Evolutionary conservation across 2,329 filamentous ascomycete genomes (phyloP).

Genomic region (Graphilbum ipis-grandicollis): DNA sequence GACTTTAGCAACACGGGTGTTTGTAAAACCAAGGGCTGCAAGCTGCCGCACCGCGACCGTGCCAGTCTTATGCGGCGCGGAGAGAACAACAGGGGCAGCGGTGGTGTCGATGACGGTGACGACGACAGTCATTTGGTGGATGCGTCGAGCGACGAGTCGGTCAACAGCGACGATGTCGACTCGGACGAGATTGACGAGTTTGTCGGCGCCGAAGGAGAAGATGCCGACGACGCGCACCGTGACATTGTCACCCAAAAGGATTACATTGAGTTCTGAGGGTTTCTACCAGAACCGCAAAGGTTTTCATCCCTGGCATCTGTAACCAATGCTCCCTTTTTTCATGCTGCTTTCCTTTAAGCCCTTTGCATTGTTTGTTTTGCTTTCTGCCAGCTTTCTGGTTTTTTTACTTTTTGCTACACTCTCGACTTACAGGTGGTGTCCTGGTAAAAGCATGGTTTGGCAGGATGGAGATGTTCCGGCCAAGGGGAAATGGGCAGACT

Average conservation of each 20-base stretch:
- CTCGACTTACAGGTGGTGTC: too few relatives aligned
- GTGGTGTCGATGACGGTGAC: slow-evolving; percentile 8
- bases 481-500: too few relatives aligned
- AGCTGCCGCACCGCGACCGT: slow-evolving; percentile 72
- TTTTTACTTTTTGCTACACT: too few relatives aligned
- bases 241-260: slow-evolving; percentile 42
- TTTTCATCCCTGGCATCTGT: too few relatives aligned
- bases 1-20: slow-evolving; percentile 82
- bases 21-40: slow-evolving; percentile 69
- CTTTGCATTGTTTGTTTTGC: too few relatives aligned
- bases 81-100: slow-evolving; percentile 20
- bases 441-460: too few relatives aligned
- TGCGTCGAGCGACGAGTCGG: slow-evolving; percentile 54
- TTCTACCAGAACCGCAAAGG: neutral
- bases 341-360: neutral
- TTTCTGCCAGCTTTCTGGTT: too few relatives aligned
- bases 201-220: slow-evolving; percentile 35
- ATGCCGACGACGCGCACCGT: slow-evolving; percentile 30
- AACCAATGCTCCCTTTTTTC: neutral
- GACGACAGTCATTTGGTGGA: slow-evolving; percentile 43
- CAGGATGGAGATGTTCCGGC: too few relatives aligned
- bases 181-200: slow-evolving; percentile 58
- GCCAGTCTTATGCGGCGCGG: slow-evolving; percentile 62
- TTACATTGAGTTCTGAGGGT: slow-evolving; percentile 31
- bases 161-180: slow-evolving; percentile 62